phyloP scores from a whole-genome alignment of 2,329 filamentous ascomycete species.

The Coccinonectria pachysandricola region DNA sequence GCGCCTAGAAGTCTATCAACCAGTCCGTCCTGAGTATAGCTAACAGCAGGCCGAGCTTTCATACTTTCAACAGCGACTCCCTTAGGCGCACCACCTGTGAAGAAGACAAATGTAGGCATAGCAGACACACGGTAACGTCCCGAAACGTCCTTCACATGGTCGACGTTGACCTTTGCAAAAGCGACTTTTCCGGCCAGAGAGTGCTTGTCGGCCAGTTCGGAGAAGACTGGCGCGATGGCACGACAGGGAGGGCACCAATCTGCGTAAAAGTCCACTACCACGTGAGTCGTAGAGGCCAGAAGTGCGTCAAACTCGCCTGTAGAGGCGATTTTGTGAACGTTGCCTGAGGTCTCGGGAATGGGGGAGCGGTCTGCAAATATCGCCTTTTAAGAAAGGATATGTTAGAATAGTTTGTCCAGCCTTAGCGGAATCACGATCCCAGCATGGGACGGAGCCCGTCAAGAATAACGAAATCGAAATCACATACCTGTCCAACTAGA shows the following conservation, averaged over 20 bases:
- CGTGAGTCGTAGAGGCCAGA: conserved; percentile 36
- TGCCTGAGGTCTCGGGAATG: conserved; percentile 30
- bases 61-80: conserved; percentile 15
- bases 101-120: conserved; percentile 84
- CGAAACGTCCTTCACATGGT: conserved; percentile 63
- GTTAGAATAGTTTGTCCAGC: too few species aligned
- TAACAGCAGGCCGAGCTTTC: conserved; percentile 11
- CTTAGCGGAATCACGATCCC: too few species aligned
- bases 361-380: conserved; percentile 18
- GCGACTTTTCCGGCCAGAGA: conserved; percentile 39
- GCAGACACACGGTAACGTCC: conserved; percentile 68
- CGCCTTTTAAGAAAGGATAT: too few species aligned
- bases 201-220: conserved; percentile 13
- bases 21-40: conserved; percentile 14
- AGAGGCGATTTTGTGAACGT: conserved; percentile 24
- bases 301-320: conserved; percentile 18
- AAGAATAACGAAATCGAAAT: too few species aligned
- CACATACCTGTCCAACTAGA: too few species aligned
- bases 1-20: conserved; percentile 22
- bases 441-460: too few species aligned
- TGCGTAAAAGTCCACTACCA: conserved; percentile 77
- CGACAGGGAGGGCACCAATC: conserved; percentile 92
- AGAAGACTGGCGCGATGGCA: conserved; percentile 64
- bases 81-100: conserved; percentile 55
- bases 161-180: conserved; percentile 86